Evolutionary conservation across 768 basidiomycete species (phyloP), one percentile per base, ranked within the genome.

Genomic region (Leccinum truebloodii): DNA sequence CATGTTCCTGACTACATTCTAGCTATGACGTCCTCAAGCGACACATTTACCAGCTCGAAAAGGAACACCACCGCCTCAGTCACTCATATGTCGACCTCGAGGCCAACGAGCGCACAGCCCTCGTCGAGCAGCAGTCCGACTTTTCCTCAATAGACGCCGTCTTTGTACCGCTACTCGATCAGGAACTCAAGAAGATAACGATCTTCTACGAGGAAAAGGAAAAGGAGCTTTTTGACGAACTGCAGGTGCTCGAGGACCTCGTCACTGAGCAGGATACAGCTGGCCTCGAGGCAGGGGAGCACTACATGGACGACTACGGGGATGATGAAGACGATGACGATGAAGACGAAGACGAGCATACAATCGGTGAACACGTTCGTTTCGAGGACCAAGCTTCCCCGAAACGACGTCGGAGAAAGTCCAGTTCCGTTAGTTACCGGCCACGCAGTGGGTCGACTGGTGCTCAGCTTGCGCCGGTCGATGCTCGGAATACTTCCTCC

Each of bases 1-100:
- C 18, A n/a, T 32, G 12, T 12, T 10, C 3, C 22, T 34, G 51
- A 52, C n/a, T 34, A 12, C 1, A 20, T 18, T 8, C 37, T 64
- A 93, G 92, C 16, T 95, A 95, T 70, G 92, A 91, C 72, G 78
- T 83, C 3, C 79, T 95, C 66, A 95, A 94, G 76, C 90, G 90
- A 64, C 83, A 83, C 62, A 89, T 95, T 37, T 95, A 95, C 78
- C 87, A 88, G 64, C 80, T 94, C 26, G 92, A 94, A 77, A 92
- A 90, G 73, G 83, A 86, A 61, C 85, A 92, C 58, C 80, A 41
- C 39, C 39, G 39, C 39, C 39, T 41, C 39, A n/a, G 18, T 41
- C 9, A 41, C 39, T 41, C 39, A 8, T 41, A n/a, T 18, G 37
- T 18, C 37, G 37, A 39, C 37, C 39, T 41, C 1, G 18, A 41